Evolutionary conservation across 192 early-diverging fungal genomes (phyloP).

Genomic region (Chytriomyces hyalinus): DNA sequence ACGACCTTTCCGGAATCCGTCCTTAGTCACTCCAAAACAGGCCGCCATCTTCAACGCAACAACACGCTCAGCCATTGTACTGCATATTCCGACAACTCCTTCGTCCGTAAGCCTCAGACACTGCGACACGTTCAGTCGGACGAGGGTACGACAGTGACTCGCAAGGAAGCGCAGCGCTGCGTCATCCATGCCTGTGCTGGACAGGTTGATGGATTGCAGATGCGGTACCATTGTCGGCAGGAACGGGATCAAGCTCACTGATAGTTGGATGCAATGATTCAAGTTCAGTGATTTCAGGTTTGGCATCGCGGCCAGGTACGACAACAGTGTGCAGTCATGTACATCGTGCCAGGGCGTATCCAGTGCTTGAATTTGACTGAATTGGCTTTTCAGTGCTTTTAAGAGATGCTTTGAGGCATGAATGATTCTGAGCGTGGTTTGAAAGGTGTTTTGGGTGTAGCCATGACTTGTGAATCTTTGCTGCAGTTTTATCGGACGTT

Average conservation of each 20-base stretch:
- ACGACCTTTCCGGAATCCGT: constrained; percentile 18
- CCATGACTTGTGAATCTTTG: neutral
- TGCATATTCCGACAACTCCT: constrained; percentile 16
- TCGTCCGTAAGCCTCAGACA: constrained; percentile 16
- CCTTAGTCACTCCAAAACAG: constrained; percentile 8
- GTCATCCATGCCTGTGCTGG: constrained; percentile 24
- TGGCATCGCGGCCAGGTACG: neutral
- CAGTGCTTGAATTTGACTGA: neutral
- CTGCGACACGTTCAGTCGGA: neutral
- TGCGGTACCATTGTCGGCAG: constrained; percentile 1
- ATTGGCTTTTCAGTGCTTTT: neutral
- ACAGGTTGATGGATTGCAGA: neutral
- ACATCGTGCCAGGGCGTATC: constrained; percentile 22
- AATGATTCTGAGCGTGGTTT: neutral
- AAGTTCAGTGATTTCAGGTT: neutral
- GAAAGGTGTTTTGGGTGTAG: too few relatives aligned
- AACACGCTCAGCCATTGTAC: neutral
- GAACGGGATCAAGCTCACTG: constrained; percentile 27
- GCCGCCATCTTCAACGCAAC: constrained; percentile 13
- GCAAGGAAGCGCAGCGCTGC: constrained; percentile 11
- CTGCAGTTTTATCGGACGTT: neutral
- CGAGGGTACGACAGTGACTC: neutral
- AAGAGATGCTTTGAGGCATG: neutral
- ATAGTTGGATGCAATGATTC: neutral
- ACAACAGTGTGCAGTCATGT: neutral